Base-by-base conservation (phyloP, 441 rosid genomes). In the Pelargonium myrrhifolium region DNA sequence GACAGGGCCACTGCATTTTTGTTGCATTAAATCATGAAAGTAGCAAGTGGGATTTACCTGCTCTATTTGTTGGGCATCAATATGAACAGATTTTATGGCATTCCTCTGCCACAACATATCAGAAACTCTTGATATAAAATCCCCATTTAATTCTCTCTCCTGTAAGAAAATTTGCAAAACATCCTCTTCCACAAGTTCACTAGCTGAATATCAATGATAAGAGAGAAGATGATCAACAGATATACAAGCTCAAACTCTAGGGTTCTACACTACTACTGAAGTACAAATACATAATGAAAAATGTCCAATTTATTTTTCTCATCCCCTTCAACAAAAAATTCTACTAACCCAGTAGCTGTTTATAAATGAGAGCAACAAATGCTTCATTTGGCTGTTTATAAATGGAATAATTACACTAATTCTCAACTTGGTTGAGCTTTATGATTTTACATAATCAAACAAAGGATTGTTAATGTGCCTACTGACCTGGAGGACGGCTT, bases 61-160 rank as follows among this genome's bases (percentile, higher is more conserved):
- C 1, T 51, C 15, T 51, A 18, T 15, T 51, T 51, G 58, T n/a
- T 51, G 55, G n/a, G 55, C 9, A 51, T 18, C 8, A 20, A n/a
- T 21, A 51, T 4, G 37, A 43, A 51, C 58, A 51, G 21, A 51
- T 17, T 51, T 51, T 17, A 15, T 9, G 1, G 58, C 58, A 51
- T 51, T 9, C 58, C 18, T 51, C 21, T 17, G 58, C 58, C 58
- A 51, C 58, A 51, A 15, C 58, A 74, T 71, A 71, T 90, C 98
- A 69, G 88, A 86, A 74, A 83, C 86, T 81, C 74, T 90, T 53
- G 96, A 89, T 74, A 93, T 77, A 68, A 90, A 82, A 77, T 93
- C 97, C 64, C 96, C 98, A 73, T 81, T 90, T 26, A 81, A 53
- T 76, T 80, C 80, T 75, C 96, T 85, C 70, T 93, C 96, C 82